These are phyloP conservation scores for Ophiognomonia clavigignenti-juglandacearum DNA, from an alignment of 2,329 filamentous ascomycete species.

Conservation along the genomic window DNA sequence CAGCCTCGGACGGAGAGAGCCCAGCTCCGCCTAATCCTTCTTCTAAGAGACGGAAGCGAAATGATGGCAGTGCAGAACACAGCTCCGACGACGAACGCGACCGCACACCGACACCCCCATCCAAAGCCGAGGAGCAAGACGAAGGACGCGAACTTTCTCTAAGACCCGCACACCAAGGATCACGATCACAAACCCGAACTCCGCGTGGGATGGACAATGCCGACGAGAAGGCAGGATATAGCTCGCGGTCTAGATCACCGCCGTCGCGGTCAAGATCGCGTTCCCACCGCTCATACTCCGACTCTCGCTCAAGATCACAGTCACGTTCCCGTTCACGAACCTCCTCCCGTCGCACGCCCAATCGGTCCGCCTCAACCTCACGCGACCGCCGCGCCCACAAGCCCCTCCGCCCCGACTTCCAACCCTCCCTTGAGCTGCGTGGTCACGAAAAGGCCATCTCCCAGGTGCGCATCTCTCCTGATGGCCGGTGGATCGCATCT, in stretches of 20 bases:
- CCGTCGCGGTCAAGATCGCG: constrained; percentile 27
- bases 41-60: constrained; percentile 36
- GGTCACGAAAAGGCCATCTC: constrained; percentile 79
- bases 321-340: constrained; percentile 25
- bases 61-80: constrained; percentile 36
- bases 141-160: constrained; percentile 22
- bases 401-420: constrained; percentile 61
- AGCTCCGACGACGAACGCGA: constrained; percentile 36
- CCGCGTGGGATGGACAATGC: constrained; percentile 8
- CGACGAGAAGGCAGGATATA: constrained; percentile 14
- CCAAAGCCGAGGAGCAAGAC: neutral
- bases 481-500: constrained; percentile 84
- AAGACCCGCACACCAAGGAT: constrained; percentile 19
- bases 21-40: constrained; percentile 24
- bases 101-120: constrained; percentile 4
- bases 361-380: constrained; percentile 15
- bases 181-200: constrained; percentile 19
- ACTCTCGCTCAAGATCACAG: constrained; percentile 16
- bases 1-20: constrained; percentile 10
- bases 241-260: constrained; percentile 21
- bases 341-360: constrained; percentile 16
- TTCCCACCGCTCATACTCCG: constrained; percentile 20
- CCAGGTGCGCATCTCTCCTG: constrained; percentile 84
- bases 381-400: constrained; percentile 32
- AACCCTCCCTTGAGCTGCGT: constrained; percentile 62